A percentile compares a stretch with the other conserved stretches of the same genome.
phyloP scores from a whole-genome alignment of 2,329 filamentous ascomycete genomes.

The Trichophyton mentagrophytes region DNA sequence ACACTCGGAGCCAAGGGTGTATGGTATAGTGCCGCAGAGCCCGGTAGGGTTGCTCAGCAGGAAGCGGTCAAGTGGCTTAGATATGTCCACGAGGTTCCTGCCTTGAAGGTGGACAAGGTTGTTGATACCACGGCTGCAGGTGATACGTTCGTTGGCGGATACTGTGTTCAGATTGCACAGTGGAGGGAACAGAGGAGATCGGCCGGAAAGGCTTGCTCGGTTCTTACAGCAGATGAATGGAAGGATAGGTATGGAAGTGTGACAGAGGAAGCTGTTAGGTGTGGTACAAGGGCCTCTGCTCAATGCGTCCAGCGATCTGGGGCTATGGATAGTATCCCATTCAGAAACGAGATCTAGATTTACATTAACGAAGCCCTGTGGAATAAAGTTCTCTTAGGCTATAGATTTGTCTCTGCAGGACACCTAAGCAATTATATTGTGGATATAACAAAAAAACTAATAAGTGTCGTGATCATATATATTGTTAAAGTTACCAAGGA shows the following conservation, averaged over 20 bases:
- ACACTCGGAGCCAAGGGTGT: slow-evolving; percentile 75
- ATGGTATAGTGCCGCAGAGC: slow-evolving; percentile 47
- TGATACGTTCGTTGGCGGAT: slow-evolving; percentile 85
- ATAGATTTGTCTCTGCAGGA: no score
- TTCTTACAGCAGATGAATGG: slow-evolving; percentile 25
- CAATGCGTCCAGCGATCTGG: slow-evolving; percentile 34
- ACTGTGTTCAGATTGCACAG: slow-evolving; percentile 60
- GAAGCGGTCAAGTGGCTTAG: slow-evolving; percentile 16
- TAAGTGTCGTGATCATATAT: no score
- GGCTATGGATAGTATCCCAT: slow-evolving; percentile 39
- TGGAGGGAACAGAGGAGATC: slow-evolving; percentile 29
- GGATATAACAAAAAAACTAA: no score
- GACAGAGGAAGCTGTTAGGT: slow-evolving; percentile 33
- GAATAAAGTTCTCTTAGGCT: no score
- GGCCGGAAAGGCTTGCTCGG: slow-evolving; percentile 38
- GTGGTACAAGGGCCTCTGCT: slow-evolving; percentile 34
- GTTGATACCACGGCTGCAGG: slow-evolving; percentile 90
- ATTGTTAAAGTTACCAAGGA: no score
- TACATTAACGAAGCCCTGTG: neutral
- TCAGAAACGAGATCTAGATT: slow-evolving; percentile 29
- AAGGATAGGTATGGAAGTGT: slow-evolving; percentile 29
- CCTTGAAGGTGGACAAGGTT: slow-evolving; percentile 56
- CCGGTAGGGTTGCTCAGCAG: slow-evolving; percentile 31
- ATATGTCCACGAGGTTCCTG: slow-evolving; percentile 39
- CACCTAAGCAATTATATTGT: no score